Conservation (phyloP, 768 basidiomycete species). For the Mycena rebaudengoi region DNA sequence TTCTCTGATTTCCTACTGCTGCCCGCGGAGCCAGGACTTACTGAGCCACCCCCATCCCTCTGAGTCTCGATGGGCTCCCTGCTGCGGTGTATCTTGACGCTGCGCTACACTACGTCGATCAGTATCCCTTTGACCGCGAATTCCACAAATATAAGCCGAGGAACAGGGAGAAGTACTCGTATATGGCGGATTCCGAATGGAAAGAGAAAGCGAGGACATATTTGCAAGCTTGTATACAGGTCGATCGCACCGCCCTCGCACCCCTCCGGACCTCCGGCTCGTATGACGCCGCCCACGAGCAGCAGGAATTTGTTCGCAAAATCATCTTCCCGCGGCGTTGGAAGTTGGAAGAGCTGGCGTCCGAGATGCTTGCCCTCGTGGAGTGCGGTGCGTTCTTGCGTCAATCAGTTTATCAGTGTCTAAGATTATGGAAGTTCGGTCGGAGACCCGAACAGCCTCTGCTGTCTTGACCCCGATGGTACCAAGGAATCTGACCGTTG, state of each 20-base stretch:
- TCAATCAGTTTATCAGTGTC: slow-evolving; percentile 16
- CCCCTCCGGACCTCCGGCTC: slow-evolving; percentile 8
- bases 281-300: slow-evolving; percentile 20
- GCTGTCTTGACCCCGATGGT: slow-evolving; percentile 8
- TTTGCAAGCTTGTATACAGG: slow-evolving; percentile 17
- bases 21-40: background rate
- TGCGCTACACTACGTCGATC: slow-evolving; percentile 16
- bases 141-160: slow-evolving; percentile 17
- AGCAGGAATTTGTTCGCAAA: slow-evolving; percentile 8
- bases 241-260: slow-evolving; percentile 18
- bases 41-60: slow-evolving; percentile 20
- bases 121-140: slow-evolving; percentile 20
- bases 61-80: slow-evolving; percentile 17
- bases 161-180: slow-evolving; percentile 8
- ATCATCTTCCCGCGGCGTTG: slow-evolving; percentile 14
- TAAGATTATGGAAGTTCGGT: slow-evolving; percentile 13
- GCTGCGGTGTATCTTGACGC: slow-evolving; percentile 16
- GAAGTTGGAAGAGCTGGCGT: slow-evolving; percentile 18
- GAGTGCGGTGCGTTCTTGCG: slow-evolving; percentile 13
- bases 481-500: background rate
- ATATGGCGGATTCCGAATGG: slow-evolving; percentile 13
- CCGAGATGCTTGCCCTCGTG: slow-evolving; percentile 18
- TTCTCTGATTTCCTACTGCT: background rate
- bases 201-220: slow-evolving; percentile 17
- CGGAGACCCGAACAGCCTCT: slow-evolving; percentile 10